Base-by-base conservation (phyloP, 192 early-diverging fungal species). In the Spizellomyces sp. region DNA sequence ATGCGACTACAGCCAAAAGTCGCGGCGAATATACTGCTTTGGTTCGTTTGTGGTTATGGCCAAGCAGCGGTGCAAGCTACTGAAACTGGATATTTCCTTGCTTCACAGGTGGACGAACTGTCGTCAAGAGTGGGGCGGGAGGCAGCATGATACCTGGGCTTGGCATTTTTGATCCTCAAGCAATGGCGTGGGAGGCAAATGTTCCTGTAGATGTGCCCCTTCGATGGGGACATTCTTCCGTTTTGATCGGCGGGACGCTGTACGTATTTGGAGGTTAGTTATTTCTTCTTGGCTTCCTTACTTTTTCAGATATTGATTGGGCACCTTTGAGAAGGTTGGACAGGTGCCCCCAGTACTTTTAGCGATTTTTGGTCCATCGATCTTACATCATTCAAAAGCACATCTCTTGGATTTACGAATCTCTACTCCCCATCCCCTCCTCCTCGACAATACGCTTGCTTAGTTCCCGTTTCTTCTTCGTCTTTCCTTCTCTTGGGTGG, bases 181-280 rank as follows among this genome's bases (percentile, higher is more conserved):
- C 12, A 5, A 19, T 47, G 45, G 12, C 12, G 14, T 65, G 63
- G 63, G 10, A 47, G 15, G 17, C 12, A 22, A n/a, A 65, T 48
- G 17, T 15, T 44, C 42, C 46, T n/a, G 46, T 48, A n/a, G 46
- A 57, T 22, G 12, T 69, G 27, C 67, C 67, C 4, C 22, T 17
- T 17, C 50, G 67, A 15, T 69, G 36, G n/a, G 55, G 36, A 7
- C 67, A 69, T 44, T 52, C 54, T 9, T 69, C 67, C 8, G 44
- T 27, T 17, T 17, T 69, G 9, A 15, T 69, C 42, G 56, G 46
- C 36, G 50, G 19, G 2, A 14, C 41, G 45, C 6, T 69, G 8
- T 69, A 69, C 56, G 27, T 69, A 12, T 69, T 69, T 69, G 54
- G 67, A n/a, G 67, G 67, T 12, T 14, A 17, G 63, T 6, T 56